Percentiles rank a stretch among this genome's conserved stretches.
These are phyloP conservation scores for Camellia japonica DNA, from an alignment of 148 eudicot genomes.

Conservation along the genomic window DNA sequence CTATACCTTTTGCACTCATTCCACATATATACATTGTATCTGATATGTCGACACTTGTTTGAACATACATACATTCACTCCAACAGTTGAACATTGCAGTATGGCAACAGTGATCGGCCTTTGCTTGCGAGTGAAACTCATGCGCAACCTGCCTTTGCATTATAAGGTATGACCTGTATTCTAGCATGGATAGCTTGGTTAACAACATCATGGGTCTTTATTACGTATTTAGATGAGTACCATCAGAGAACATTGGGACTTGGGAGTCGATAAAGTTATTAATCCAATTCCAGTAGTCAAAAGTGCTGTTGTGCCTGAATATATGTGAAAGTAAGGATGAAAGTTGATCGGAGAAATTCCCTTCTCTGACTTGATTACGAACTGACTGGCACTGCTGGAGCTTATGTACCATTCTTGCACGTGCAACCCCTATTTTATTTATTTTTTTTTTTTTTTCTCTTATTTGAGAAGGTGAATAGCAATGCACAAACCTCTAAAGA, in stretches of 20 bases:
- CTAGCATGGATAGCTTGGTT: slow-evolving; percentile 2
- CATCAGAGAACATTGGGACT: background rate
- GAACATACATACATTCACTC: slow-evolving; percentile 56
- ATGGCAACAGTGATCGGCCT: slow-evolving; percentile 95
- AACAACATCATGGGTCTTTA: background rate
- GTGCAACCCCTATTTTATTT: no score
- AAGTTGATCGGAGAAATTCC: background rate
- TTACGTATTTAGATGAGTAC: background rate
- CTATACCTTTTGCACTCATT: no score
- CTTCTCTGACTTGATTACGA: background rate
- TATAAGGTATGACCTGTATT: slow-evolving; percentile 52
- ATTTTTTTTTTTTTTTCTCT: background rate
- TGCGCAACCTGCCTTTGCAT: slow-evolving; percentile 84
- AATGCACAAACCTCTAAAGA: background rate
- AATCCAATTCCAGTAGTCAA: background rate
- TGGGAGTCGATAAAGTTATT: background rate
- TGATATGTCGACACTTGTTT: no score
- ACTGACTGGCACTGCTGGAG: background rate
- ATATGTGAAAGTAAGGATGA: background rate
- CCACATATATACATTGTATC: no score
- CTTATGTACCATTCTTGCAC: background rate
- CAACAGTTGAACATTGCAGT: slow-evolving; percentile 98
- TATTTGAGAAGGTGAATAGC: background rate
- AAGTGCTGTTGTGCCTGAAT: background rate
- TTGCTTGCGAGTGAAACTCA: slow-evolving; percentile 88